Conservation (phyloP, 2,329 filamentous ascomycete species). For the Aspergillus sp. region DNA sequence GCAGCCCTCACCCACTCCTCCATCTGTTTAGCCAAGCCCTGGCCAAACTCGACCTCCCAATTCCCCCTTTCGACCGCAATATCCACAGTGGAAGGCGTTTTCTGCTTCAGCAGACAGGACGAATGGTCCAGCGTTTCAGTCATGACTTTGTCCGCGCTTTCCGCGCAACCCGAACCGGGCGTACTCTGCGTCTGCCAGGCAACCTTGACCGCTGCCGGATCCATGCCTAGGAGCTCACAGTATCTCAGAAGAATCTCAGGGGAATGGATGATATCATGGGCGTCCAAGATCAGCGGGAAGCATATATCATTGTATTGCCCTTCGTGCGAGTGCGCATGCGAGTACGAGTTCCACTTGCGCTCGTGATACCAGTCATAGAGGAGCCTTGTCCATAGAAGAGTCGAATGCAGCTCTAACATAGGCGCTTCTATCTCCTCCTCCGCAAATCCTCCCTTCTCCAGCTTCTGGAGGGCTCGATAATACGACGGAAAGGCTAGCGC, state of each 20-base stretch:
- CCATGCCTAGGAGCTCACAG: slow-evolving; percentile 33
- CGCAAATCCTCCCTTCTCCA: slow-evolving; percentile 14
- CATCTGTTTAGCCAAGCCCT: slow-evolving; percentile 24
- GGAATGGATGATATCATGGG: slow-evolving; percentile 39
- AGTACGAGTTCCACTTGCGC: too few species aligned
- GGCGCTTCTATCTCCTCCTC: slow-evolving; percentile 31
- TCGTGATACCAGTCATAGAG: slow-evolving; percentile 38
- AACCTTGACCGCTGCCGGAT: slow-evolving; percentile 30
- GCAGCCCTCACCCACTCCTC: slow-evolving; percentile 29
- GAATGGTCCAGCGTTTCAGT: slow-evolving; percentile 33
- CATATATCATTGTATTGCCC: background rate
- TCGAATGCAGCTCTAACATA: background rate
- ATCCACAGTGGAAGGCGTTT: slow-evolving; percentile 31
- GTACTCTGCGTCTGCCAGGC: slow-evolving; percentile 26
- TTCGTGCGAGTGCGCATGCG: slow-evolving; percentile 17
- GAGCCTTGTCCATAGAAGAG: background rate
- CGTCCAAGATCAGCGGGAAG: slow-evolving; percentile 36
- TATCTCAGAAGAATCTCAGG: slow-evolving; percentile 30
- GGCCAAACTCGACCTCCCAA: slow-evolving; percentile 40
- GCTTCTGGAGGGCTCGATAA: slow-evolving; percentile 31
- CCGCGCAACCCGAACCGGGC: slow-evolving; percentile 4
- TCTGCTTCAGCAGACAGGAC: slow-evolving; percentile 33
- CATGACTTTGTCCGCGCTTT: slow-evolving; percentile 17
- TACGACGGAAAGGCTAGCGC: slow-evolving; percentile 40
- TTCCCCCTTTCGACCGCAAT: slow-evolving; percentile 32